Percentiles rank a stretch among this genome's conserved stretches.
Conservation (phyloP, 1,284 basidiomycete genomes). For the Rhizoctonia solani region DNA sequence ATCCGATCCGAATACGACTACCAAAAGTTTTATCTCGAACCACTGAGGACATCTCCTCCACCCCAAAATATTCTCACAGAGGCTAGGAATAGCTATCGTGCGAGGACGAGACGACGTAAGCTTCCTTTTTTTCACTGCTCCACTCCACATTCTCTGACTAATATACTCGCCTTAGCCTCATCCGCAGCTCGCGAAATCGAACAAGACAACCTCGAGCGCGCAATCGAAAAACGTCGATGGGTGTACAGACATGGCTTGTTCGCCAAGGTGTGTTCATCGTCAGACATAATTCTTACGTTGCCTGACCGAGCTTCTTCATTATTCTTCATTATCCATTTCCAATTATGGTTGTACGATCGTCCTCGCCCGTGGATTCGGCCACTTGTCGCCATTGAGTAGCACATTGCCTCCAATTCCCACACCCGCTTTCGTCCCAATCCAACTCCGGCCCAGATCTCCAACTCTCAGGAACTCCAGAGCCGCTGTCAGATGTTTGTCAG, state of each 20-base stretch:
- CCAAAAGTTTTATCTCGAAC: slow-evolving; percentile 76
- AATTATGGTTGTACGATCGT: neutral
- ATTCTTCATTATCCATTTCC: neutral
- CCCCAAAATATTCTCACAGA: slow-evolving; percentile 37
- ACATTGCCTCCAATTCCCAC: slow-evolving; percentile 80
- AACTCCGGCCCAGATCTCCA: slow-evolving; percentile 74
- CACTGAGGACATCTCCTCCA: slow-evolving; percentile 59
- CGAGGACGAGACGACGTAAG: slow-evolving; percentile 6
- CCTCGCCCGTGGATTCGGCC: neutral
- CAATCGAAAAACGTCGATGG: slow-evolving; percentile 60
- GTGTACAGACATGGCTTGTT: slow-evolving; percentile 76
- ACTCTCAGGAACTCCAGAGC: slow-evolving; percentile 70
- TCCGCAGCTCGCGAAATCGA: slow-evolving; percentile 35
- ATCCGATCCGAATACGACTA: slow-evolving; percentile 77
- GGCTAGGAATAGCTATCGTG: neutral
- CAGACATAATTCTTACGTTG: neutral
- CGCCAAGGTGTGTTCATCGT: slow-evolving; percentile 64
- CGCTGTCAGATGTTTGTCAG: slow-evolving; percentile 79
- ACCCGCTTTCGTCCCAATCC: slow-evolving; percentile 83
- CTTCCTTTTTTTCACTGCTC: no score
- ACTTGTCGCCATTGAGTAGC: slow-evolving; percentile 51
- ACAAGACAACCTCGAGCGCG: slow-evolving; percentile 66
- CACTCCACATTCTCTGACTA: neutral
- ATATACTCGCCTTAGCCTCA: slow-evolving; percentile 37
- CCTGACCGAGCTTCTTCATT: slow-evolving; percentile 3